phyloP scores from a whole-genome alignment of 148 eudicot genomes.

The Cornus suecica region DNA sequence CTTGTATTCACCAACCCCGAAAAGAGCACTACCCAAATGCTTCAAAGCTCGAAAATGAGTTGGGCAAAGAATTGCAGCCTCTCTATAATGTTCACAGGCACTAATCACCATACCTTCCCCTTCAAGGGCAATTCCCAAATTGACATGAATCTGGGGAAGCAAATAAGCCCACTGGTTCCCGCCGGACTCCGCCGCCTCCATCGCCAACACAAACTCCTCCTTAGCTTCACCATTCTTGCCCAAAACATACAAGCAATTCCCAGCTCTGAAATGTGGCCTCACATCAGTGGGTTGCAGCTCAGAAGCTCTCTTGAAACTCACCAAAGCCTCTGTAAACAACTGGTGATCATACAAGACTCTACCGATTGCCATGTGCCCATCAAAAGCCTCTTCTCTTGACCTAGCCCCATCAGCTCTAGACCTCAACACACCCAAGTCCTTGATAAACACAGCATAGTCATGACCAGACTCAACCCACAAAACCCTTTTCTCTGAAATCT shows the following conservation, averaged over 20 bases:
- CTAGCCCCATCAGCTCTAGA: conserved; percentile 74
- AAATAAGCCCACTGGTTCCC: conserved; percentile 88
- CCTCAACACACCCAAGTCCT: conserved; percentile 81
- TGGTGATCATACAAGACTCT: conserved; percentile 75
- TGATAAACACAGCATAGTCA: conserved; percentile 67
- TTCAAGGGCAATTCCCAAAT: conserved; percentile 87
- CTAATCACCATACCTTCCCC: conserved; percentile 90
- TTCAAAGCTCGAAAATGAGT: conserved; percentile 94
- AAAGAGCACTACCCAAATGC: conserved; percentile 93
- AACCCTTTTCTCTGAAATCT: conserved; percentile 60
- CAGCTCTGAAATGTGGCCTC: conserved; percentile 90
- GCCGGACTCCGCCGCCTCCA: conserved; percentile 88
- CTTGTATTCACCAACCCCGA: conserved; percentile 92
- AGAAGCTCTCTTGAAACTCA: conserved; percentile 82
- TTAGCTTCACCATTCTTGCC: conserved; percentile 55
- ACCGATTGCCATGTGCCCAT: conserved; percentile 98
- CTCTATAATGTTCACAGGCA: conserved; percentile 96
- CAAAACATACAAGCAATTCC: conserved; percentile 77
- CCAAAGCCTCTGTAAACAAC: conserved; percentile 72
- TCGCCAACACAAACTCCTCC: conserved; percentile 68
- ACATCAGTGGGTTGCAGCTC: conserved; percentile 91
- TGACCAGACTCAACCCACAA: conserved; percentile 80
- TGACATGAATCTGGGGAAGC: conserved; percentile 93
- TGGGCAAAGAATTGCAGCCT: conserved; percentile 93
- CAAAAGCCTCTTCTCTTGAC: conserved; percentile 89